Base-by-base conservation (phyloP, 1,284 basidiomycete genomes). In the Trichosporon ovoides region DNA sequence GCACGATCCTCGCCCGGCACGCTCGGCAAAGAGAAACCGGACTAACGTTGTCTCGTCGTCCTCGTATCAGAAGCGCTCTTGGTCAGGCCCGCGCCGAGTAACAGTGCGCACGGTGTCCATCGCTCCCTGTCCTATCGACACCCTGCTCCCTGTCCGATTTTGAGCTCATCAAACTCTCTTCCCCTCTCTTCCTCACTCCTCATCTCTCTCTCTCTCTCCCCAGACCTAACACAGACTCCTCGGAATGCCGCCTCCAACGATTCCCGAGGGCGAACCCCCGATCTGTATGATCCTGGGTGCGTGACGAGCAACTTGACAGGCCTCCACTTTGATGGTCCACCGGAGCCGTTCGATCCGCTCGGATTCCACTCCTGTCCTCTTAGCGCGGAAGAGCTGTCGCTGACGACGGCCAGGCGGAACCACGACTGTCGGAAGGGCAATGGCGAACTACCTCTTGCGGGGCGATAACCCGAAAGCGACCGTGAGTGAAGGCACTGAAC, bases 391-490 rank as follows among this genome's bases (percentile, higher is more conserved):
- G 14, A 28, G 16, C 24, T 2, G 6, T 24, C 14, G 43, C 43
- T 48, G 43, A 48, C 43, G n/a, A 4, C 22, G 7, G 16, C 11
- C 59, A 70, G 73, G 73, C 20, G 73, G 73, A 2, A 73, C 71
- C 1, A 71, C 69, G 7, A 75, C 70, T 2, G 61, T 72, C 18
- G 69, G 68, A 4, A 59, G 69, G 31, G 58, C 68, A 1, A 58
- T 75, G 14, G 63, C 65, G 2, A 36, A 51, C 10, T 72, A 71
- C 50, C 64, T 75, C n/a, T 58, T 73, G 3, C 61, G 61, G 7
- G 55, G 52, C 2, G 54, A 57, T 19, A 49, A 58, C 13, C 56
- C 60, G 3, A 55, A 52, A 56, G 66, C 63, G 16, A 52, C 56
- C 37, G 65, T 63, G 55, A 54, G 58, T 58, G 19, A 9, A 24